A percentile compares a stretch with the other conserved stretches of the same genome.
These are phyloP conservation scores for Strigomonas galati DNA, from an alignment of 208 protist species.

Conservation along the genomic window DNA sequence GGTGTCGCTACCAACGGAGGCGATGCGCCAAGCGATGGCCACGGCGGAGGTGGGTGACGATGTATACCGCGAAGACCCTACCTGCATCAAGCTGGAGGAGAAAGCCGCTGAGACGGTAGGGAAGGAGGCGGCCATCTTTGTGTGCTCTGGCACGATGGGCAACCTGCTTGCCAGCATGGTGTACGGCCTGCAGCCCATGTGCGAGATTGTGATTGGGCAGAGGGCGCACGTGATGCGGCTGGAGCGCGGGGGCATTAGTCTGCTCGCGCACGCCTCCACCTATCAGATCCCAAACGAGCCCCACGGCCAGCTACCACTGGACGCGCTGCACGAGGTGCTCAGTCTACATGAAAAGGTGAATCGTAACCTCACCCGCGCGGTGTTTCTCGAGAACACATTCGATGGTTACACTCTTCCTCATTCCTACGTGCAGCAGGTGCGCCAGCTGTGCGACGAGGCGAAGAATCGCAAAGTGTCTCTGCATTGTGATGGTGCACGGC, in stretches of 20 bases:
- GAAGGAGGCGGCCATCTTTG: slow-evolving; percentile 13
- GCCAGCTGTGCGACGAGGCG: slow-evolving; percentile 6
- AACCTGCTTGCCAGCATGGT: slow-evolving; percentile 12
- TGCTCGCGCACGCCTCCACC: slow-evolving; percentile 8
- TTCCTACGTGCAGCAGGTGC: slow-evolving; percentile 6
- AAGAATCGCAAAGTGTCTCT: background rate
- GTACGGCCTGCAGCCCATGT: slow-evolving; percentile 7
- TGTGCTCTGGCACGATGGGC: slow-evolving; percentile 11
- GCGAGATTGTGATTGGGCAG: slow-evolving; percentile 14
- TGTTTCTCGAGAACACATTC: slow-evolving; percentile 12
- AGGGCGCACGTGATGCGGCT: slow-evolving; percentile 11
- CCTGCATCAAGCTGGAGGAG: slow-evolving; percentile 3
- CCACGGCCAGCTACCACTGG: slow-evolving; percentile 10
- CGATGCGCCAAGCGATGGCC: slow-evolving; percentile 10
- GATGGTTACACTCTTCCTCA: background rate
- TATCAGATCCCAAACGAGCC: slow-evolving; percentile 12
- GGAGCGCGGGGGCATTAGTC: slow-evolving; percentile 3
- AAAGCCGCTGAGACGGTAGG: background rate
- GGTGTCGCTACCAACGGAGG: slow-evolving; percentile 3
- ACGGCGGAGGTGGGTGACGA: slow-evolving; percentile 8
- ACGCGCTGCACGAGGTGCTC: background rate
- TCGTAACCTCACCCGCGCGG: background rate
- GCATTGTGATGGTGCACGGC: slow-evolving; percentile 12
- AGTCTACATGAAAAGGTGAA: background rate
- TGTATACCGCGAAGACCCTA: slow-evolving; percentile 12